Base-by-base conservation (phyloP, 2,329 filamentous ascomycete genomes). In the Stylonectria norvegica region DNA sequence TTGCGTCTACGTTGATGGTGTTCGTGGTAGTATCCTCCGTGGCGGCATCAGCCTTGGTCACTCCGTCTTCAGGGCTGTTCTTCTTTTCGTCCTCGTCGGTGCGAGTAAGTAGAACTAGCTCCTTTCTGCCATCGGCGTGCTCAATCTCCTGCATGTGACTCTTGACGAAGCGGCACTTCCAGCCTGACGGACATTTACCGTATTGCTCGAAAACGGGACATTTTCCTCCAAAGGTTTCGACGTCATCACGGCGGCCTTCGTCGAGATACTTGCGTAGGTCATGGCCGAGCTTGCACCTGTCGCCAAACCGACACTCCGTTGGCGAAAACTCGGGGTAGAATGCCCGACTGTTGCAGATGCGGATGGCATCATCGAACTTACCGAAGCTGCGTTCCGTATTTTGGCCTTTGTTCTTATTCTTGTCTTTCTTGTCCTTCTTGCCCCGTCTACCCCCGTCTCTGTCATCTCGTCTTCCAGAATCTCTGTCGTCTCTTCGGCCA, bases 101-200 rank as follows among this genome's bases (percentile, higher is more conserved):
- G 34, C 80, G 77, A 15, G 85, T 56, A 32, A 32, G 30, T 6
- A 32, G 72, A 3, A 91, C 72, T 37, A 97, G 68, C 66, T 97
- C 91, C 56, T 86, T 89, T 52, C 79, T 78, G 7, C 89, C 91
- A 62, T 95, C 90, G 38, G 83, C 81, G 15, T 73, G 80, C 50
- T 86, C 79, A 17, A 86, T 67, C 66, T 97, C 91, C 47, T 82
- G 75, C 55, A 89, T 93, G 66, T 98, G 93, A 48, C 88, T 94
- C 48, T 78, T 78, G 22, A 88, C 85, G 59, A 96, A 95, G 16
- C 91, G 85, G 62, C 93, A 98, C 62, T 91, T 95, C 90, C 91
- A 98, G 5, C 93, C 93, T 11, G 85, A 79, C 34, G 79, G 76
- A 56, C 93, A 98, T 47, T 74, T 79, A 10, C 90, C 90, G 49